Evolutionary conservation across 768 basidiomycete genomes (phyloP), one percentile per base, ranked within the genome.

Genomic region (Russula virescens): DNA sequence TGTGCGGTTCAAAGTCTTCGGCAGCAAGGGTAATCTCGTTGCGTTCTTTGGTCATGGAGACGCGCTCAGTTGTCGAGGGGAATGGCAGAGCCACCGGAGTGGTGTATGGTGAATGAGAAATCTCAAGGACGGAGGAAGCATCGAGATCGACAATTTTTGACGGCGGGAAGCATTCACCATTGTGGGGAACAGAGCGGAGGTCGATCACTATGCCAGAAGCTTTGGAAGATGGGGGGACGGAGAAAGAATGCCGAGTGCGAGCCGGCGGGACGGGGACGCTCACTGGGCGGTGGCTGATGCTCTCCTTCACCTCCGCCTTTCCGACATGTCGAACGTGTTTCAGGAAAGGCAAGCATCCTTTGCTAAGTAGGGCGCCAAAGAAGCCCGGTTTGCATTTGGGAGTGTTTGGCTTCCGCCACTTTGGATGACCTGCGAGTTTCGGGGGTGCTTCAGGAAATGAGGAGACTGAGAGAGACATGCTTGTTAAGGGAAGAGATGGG

Each of bases 401-500:
- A 19, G 47, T 18, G 11, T 16, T 4, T 2, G 13, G 21, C 10
- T 5, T 38, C 14, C 42, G 53, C 52, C 47, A 40, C 21, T 23
- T 53, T 46, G 31, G 34, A 28, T 14, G 38, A 19, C 18, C 26
- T 25, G 50, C 34, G 34, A 38, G 52, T 3, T 35, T 58, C 19
- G 56, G 23, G 13, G 57, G 61, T 16, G 57, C 40, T 21, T 46
- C 67, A 1, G 67, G 67, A 55, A 68, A 68, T 21, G 65, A 66
- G 61, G n/a, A n/a, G n/a, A 68, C 67, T 23, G 64, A 61, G 55
- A 66, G 67, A 18, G 65, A 40, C 67, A 66, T 68, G 21, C 26
- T 7, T 14, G 45, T 48, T 19, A 21, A 25, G 13, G 5, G 16
- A 10, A 3, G 38, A 6, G 23, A 34, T 35, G 34, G 5, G 28